Percentiles rank a stretch among this genome's conserved stretches.
These are phyloP conservation scores for Somion occarium DNA, from an alignment of 1,284 basidiomycete genomes.

Conservation along the genomic window DNA sequence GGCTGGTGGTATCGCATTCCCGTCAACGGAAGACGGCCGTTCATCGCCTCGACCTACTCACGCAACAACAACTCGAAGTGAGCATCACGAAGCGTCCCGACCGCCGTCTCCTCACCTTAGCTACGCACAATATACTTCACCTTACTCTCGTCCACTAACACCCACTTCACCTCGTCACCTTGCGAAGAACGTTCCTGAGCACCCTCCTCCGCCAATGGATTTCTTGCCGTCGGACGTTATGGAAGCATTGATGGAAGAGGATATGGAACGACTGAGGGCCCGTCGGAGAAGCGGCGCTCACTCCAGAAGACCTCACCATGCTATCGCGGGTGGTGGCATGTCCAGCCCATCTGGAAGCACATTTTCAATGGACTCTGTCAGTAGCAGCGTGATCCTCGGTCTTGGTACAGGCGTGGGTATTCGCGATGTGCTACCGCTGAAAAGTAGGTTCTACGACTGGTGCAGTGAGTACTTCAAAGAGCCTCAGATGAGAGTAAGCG, in stretches of 20 bases:
- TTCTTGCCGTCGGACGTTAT: constrained; percentile 75
- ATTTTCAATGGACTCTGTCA: constrained; percentile 66
- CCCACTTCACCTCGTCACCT: constrained; percentile 34
- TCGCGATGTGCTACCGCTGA: constrained; percentile 77
- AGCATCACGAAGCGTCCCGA: constrained; percentile 48
- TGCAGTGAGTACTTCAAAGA: constrained; percentile 97
- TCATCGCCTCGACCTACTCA: constrained; percentile 36
- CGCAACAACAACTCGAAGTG: constrained; percentile 8
- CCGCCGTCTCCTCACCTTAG: constrained; percentile 77
- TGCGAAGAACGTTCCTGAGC: constrained; percentile 11
- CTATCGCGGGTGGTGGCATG: constrained; percentile 27
- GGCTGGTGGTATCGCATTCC: constrained; percentile 68
- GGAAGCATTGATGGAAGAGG: constrained; percentile 85
- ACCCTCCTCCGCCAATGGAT: constrained; percentile 32
- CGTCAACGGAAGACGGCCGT: constrained; percentile 50
- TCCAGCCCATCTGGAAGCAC: constrained; percentile 70
- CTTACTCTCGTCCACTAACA: constrained; percentile 54
- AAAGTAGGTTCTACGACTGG: constrained; percentile 94
- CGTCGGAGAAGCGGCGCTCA: constrained; percentile 47
- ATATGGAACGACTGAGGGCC: constrained; percentile 80
- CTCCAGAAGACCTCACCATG: constrained; percentile 26
- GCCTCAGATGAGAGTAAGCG: constrained; percentile 90
- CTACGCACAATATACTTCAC: constrained; percentile 69
- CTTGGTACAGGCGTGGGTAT: constrained; percentile 70
- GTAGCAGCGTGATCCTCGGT: constrained; percentile 66